phyloP scores from a whole-genome alignment of 805 yeast genomes.

The Tetrapisispora iriomotensis region DNA sequence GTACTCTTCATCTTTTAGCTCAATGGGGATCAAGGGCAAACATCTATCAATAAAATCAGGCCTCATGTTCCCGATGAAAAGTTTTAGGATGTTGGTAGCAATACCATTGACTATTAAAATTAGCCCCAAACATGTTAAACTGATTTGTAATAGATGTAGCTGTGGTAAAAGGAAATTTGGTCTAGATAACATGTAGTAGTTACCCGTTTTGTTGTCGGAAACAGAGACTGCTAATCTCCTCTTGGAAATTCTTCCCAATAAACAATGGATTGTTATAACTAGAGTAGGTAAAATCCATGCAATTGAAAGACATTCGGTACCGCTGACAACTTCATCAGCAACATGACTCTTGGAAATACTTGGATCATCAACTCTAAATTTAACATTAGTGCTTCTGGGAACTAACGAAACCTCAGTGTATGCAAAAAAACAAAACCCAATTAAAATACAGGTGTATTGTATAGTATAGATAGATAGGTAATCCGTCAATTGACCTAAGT shows the following conservation, averaged over 20 bases:
- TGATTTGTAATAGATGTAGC: constrained; percentile 17
- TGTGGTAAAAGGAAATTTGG: constrained; percentile 15
- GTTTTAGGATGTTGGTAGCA: constrained; percentile 20
- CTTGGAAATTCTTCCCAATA: constrained; percentile 6
- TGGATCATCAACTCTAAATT: constrained; percentile 10
- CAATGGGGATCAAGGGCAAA: constrained; percentile 9
- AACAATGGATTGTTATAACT: constrained; percentile 12
- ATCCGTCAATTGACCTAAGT: background rate
- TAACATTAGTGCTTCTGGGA: constrained; percentile 9
- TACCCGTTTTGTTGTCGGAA: background rate
- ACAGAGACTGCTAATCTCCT: background rate
- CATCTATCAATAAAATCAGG: constrained; percentile 27
- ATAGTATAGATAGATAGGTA: constrained; percentile 8
- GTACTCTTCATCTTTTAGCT: constrained; percentile 1
- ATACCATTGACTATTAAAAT: constrained; percentile 18
- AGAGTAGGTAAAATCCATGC: constrained; percentile 7
- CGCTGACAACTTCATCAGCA: constrained; percentile 16
- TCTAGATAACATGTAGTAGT: constrained; percentile 6
- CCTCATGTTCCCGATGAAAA: constrained; percentile 19
- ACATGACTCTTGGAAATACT: constrained; percentile 14
- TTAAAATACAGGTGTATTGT: constrained; percentile 8
- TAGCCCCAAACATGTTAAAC: constrained; percentile 14
- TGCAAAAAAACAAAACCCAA: constrained; percentile 10
- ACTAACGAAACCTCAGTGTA: constrained; percentile 11
- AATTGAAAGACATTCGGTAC: constrained; percentile 14